These are phyloP conservation scores for Shiraia sp. DNA, from an alignment of 2,329 filamentous ascomycete genomes.

Conservation along the genomic window DNA sequence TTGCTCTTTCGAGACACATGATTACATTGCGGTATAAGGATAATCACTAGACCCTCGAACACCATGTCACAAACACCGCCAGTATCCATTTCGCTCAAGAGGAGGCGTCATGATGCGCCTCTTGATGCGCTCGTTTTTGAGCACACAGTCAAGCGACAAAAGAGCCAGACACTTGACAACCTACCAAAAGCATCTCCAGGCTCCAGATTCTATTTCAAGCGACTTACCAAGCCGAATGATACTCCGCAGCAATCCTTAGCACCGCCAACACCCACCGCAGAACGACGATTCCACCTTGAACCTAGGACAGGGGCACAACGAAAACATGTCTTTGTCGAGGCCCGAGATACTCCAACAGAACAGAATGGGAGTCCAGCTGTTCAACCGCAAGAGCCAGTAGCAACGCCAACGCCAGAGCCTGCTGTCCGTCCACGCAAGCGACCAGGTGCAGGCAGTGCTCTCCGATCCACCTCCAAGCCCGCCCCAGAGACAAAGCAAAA, in stretches of 20 bases:
- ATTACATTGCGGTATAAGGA: background rate
- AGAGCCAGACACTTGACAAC: slow-evolving; percentile 10
- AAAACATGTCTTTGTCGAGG: slow-evolving; percentile 28
- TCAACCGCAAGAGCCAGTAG: slow-evolving; percentile 3
- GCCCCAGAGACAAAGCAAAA: slow-evolving; percentile 8
- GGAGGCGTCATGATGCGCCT: slow-evolving; percentile 60
- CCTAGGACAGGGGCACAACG: slow-evolving; percentile 15
- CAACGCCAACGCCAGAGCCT: slow-evolving; percentile 8
- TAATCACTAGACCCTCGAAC: background rate
- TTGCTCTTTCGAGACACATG: background rate
- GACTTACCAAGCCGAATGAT: slow-evolving; percentile 31
- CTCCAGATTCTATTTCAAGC: slow-evolving; percentile 18
- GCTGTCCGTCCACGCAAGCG: slow-evolving; percentile 29
- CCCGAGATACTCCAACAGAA: slow-evolving; percentile 6
- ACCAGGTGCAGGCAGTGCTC: slow-evolving; percentile 29
- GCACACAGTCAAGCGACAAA: slow-evolving; percentile 24
- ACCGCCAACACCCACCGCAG: slow-evolving; percentile 22
- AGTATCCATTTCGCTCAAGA: slow-evolving; percentile 52
- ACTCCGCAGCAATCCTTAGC: slow-evolving; percentile 5
- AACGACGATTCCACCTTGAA: slow-evolving; percentile 31
- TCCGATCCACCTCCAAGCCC: slow-evolving; percentile 11
- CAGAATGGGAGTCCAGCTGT: slow-evolving; percentile 2
- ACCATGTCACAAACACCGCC: slow-evolving; percentile 29
- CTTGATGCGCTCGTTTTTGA: slow-evolving; percentile 54
- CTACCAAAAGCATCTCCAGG: slow-evolving; percentile 4